Evolutionary conservation across 2,329 filamentous ascomycete genomes (phyloP), one percentile per base, ranked within the genome.

Genomic region (Teratosphaeria viscida): DNA sequence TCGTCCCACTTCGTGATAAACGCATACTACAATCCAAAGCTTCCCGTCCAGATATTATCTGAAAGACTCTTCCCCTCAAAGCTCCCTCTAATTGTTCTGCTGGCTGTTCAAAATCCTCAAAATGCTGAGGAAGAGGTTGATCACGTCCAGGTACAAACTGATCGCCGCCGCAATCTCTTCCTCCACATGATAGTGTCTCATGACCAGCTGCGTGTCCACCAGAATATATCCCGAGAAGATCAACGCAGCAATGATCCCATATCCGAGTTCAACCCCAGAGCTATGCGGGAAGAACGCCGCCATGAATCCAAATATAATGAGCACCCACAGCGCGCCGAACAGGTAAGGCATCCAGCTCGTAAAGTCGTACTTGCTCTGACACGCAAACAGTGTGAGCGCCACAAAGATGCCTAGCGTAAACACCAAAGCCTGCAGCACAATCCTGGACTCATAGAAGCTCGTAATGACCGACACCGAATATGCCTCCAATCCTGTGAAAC

Each of bases 361-460:
- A 74, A 99, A 99, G 79, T 99, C 94, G 73, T 99, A 99, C 75
- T 95, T 95, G 65, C 89, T 89, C 79, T 99, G 94, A 83, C 92
- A 96, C 56, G 94, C 94, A 74, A 99, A 97, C 53, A 92, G 75
- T 2, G 82, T 86, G 60, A 87, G 73, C 34, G 80, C 82, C 54
- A 86, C 75, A 68, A 87, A 87, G 67, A 86, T 84, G 57, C 78
- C 84, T 10, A 85, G 74, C 1, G 94, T 99, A 60, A 99, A 85
- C 65, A 96, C 76, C 37, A 96, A 86, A 16, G 94, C 94, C 75
- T 96, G 87, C 55, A 99, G 82, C 26, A 99, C 94, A 70, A 97
- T 87, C 57, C 80, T 79, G 23, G 85, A 85, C 62, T 92, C 81
- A 78, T 94, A 96, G 76, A 95, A 95, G 26, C 90, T 95, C 2